phyloP scores from a whole-genome alignment of 192 early-diverging fungal genomes.

The Podila verticillata region DNA sequence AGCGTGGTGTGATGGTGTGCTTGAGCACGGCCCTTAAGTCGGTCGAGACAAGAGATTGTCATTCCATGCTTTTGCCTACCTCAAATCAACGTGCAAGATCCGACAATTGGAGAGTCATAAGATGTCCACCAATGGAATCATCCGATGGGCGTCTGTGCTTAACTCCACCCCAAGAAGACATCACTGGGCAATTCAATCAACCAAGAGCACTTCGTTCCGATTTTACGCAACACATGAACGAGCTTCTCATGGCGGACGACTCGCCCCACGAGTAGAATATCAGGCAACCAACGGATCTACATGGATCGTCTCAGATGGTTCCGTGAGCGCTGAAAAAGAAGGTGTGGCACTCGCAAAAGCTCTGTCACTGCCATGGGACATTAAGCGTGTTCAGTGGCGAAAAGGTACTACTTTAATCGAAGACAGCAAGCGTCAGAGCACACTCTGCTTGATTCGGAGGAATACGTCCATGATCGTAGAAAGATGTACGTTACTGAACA shows the following conservation, averaged over 20 bases:
- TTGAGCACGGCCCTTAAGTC: too few species aligned
- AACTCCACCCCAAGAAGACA: constrained; percentile 17
- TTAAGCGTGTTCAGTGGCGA: constrained; percentile 47
- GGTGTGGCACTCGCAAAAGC: constrained; percentile 30
- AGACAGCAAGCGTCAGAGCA: too few species aligned
- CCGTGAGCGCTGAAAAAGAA: constrained; percentile 46
- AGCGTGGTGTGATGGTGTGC: too few species aligned
- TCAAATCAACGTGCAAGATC: background rate
- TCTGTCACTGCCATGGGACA: constrained; percentile 24
- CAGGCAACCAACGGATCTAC: constrained; percentile 24
- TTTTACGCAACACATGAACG: constrained; percentile 23
- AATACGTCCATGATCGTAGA: too few species aligned
- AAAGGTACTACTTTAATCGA: constrained; percentile 9
- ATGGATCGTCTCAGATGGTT: constrained; percentile 44
- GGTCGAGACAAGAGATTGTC: too few species aligned
- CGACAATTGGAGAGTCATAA: too few species aligned
- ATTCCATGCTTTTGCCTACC: too few species aligned
- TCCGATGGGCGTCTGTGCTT: constrained; percentile 18
- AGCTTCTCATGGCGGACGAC: background rate
- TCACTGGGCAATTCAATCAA: too few species aligned
- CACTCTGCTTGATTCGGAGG: background rate
- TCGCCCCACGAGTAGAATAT: constrained; percentile 15
- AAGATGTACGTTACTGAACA: background rate
- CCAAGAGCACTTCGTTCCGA: background rate
- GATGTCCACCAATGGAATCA: constrained; percentile 10